Percentiles rank a stretch among this genome's conserved stretches.
Evolutionary conservation across 192 early-diverging fungal species (phyloP).

Genomic region (Rhizophagus sp.): DNA sequence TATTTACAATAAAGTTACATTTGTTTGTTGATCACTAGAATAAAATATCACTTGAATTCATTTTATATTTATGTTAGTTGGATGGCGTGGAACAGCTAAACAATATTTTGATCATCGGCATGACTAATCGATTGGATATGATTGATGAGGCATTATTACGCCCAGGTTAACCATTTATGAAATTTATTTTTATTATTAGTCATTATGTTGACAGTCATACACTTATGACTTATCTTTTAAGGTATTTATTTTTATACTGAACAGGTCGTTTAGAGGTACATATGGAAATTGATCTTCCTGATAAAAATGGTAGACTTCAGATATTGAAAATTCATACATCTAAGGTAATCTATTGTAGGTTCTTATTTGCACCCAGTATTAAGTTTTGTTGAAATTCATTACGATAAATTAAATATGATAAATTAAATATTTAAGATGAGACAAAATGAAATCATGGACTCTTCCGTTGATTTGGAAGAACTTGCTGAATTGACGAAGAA

Average conservation of each 20-base stretch:
- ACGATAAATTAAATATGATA: background rate
- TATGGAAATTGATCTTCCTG: constrained; percentile 94
- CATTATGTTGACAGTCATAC: background rate
- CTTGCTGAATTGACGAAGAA: constrained; percentile 91
- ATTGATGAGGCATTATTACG: constrained; percentile 97
- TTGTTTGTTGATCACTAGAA: too few relatives aligned
- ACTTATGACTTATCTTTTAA: background rate
- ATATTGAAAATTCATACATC: constrained; percentile 95
- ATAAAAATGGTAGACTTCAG: constrained; percentile 88
- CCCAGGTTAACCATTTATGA: constrained; percentile 57
- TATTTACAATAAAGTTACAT: background rate
- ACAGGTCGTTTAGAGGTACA: constrained; percentile 89
- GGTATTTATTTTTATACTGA: background rate
- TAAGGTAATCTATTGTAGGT: constrained; percentile 52
- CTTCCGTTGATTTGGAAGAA: constrained; percentile 82
- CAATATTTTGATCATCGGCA: constrained; percentile 97
- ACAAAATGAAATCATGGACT: constrained; percentile 73
- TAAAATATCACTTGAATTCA: background rate
- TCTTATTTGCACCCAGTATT: background rate
- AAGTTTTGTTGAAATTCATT: background rate
- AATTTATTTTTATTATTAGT: background rate
- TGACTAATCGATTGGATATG: constrained; percentile 98
- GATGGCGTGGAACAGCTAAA: constrained; percentile 99
- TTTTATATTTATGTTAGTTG: constrained; percentile 56
- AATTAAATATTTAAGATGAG: constrained; percentile 58